Evolutionary conservation across 2,329 filamentous ascomycete genomes (phyloP).

Genomic region (Penicillium sp.): DNA sequence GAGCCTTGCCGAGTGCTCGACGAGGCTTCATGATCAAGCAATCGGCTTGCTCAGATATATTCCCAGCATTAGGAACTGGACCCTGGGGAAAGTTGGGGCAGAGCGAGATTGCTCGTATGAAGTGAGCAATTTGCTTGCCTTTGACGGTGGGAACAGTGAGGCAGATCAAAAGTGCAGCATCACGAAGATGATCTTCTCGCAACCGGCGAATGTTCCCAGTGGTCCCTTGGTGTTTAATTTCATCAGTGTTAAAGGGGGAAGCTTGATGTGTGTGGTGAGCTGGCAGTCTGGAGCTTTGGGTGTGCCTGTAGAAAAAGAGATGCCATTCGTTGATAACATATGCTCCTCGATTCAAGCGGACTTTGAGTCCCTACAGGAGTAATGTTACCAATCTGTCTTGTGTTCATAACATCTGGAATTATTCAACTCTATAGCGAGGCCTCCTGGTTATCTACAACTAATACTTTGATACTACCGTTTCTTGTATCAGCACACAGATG

Average conservation of each 20-base stretch:
- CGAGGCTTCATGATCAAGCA: slow-evolving; percentile 39
- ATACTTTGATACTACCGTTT: slow-evolving; percentile 61
- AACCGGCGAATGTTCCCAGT: slow-evolving; percentile 43
- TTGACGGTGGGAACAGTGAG: slow-evolving; percentile 30
- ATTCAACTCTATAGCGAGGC: slow-evolving; percentile 13
- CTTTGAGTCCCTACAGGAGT: slow-evolving; percentile 2
- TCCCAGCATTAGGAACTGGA: slow-evolving; percentile 43
- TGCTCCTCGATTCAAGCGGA: slow-evolving; percentile 13
- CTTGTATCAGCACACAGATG: slow-evolving; percentile 53
- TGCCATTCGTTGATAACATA: slow-evolving; percentile 14
- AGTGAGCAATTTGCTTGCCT: slow-evolving; percentile 47
- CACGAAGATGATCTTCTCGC: slow-evolving; percentile 44
- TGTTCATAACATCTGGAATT: background rate
- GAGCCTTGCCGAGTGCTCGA: slow-evolving; percentile 32
- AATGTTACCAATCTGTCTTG: background rate
- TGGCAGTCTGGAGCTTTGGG: slow-evolving; percentile 48
- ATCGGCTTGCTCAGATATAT: slow-evolving; percentile 47
- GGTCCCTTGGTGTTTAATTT: slow-evolving; percentile 44
- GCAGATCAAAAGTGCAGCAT: slow-evolving; percentile 18
- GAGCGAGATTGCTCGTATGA: slow-evolving; percentile 45
- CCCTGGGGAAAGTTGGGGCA: slow-evolving; percentile 38
- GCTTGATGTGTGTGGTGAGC: slow-evolving; percentile 39
- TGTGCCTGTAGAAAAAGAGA: slow-evolving; percentile 31
- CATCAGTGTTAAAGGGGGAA: slow-evolving; percentile 41
- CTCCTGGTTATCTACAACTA: slow-evolving; percentile 55